A percentile compares a stretch with the other conserved stretches of the same genome.
phyloP scores from a whole-genome alignment of 2,329 filamentous ascomycete species.

The Pseudogymnoascus sp. region DNA sequence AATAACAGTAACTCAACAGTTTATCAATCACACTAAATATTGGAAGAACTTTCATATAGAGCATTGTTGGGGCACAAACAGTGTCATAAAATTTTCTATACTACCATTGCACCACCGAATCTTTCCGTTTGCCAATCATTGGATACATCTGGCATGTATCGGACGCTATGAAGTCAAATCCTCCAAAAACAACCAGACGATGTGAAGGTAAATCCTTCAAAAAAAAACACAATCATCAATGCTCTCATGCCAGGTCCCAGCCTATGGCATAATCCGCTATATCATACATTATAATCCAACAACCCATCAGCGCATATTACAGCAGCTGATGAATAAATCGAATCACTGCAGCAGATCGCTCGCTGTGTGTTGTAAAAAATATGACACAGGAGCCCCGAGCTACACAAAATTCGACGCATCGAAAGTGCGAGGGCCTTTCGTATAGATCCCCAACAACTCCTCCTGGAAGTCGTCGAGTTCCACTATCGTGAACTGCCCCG shows the following conservation, averaged over 20 bases:
- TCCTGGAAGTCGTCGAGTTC: constrained; percentile 57
- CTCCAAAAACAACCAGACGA: neutral
- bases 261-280: constrained; percentile 1
- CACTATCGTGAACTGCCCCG: constrained; percentile 48
- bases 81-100: neutral
- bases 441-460: constrained; percentile 43
- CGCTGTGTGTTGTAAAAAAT: constrained; percentile 5
- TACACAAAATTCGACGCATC: constrained; percentile 5
- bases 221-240: neutral
- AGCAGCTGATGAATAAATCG: neutral
- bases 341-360: neutral
- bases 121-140: neutral
- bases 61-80: neutral
- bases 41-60: neutral
- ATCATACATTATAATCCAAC: constrained; percentile 1
- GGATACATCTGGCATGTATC: neutral
- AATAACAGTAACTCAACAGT: neutral
- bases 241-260: neutral
- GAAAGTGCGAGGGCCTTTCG: neutral
- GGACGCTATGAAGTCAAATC: neutral
- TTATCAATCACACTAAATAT: neutral
- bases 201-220: neutral
- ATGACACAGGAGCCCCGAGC: neutral
- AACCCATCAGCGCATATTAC: neutral
- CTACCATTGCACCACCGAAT: neutral